phyloP scores from a whole-genome alignment of 163 green algal species.

The Scenedesmus sp. region DNA sequence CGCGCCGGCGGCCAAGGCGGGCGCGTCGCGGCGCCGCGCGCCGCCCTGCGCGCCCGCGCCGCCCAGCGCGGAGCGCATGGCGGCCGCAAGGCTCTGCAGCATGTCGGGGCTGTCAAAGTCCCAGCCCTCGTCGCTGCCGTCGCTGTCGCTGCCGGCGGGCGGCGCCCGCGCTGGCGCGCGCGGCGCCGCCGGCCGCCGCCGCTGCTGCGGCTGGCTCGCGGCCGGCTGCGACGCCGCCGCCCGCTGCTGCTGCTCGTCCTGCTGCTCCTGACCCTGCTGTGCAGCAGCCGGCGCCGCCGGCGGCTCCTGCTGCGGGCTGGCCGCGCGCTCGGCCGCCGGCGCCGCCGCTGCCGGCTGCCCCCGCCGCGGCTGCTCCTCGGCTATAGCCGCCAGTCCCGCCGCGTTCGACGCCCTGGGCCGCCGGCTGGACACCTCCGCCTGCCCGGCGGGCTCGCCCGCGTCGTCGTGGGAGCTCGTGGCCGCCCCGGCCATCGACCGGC shows the following conservation, averaged over 20 bases:
- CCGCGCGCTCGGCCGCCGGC: not conserved
- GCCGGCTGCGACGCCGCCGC: not conserved
- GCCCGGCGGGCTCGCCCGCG: not conserved
- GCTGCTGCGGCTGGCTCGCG: constrained; percentile 11
- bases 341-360: constrained; percentile 3
- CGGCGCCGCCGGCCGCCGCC: not conserved
- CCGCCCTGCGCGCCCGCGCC: not conserved
- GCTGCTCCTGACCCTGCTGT: not conserved
- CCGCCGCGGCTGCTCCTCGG: constrained; percentile 21
- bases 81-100: constrained; percentile 38
- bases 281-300: not conserved
- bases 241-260: constrained; percentile 1
- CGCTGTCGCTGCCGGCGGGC: not conserved
- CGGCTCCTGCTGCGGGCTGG: not conserved
- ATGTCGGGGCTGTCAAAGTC: constrained; percentile 31
- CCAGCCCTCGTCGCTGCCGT: constrained; percentile 18
- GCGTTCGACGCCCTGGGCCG: not conserved
- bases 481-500: not conserved
- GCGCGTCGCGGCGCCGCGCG: not conserved
- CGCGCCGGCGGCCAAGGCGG: not conserved
- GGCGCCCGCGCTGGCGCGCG: not conserved
- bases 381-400: constrained; percentile 2
- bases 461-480: not conserved
- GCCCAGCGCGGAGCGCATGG: constrained; percentile 19
- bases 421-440: constrained; percentile 26